phyloP scores from a whole-genome alignment of 1,284 basidiomycete genomes.

The Ustilago bromivora region DNA sequence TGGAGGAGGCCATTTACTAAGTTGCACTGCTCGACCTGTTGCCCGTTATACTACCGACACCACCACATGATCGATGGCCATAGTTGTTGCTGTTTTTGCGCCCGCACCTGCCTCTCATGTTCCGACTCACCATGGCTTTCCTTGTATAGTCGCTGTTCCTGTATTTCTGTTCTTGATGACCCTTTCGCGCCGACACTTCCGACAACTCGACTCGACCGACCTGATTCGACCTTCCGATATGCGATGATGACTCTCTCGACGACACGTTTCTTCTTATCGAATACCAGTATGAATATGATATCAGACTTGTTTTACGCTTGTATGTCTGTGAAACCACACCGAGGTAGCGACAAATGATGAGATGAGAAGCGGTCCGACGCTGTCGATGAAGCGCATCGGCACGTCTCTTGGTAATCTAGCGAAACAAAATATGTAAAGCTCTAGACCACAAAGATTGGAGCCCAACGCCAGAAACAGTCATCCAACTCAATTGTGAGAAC shows the following conservation, averaged over 20 bases:
- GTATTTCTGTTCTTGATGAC: constrained; percentile 3
- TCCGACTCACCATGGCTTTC: background rate
- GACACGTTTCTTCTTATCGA: constrained; percentile 2
- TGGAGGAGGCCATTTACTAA: constrained; percentile 10
- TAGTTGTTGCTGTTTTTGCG: background rate
- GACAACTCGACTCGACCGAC: background rate
- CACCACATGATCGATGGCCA: constrained; percentile 36
- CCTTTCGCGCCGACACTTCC: constrained; percentile 3
- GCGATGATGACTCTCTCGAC: constrained; percentile 5
- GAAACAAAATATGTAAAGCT: too few relatives aligned
- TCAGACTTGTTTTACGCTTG: background rate
- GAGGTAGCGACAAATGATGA: background rate
- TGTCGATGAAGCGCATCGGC: background rate
- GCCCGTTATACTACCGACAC: background rate
- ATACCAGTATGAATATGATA: constrained; percentile 9
- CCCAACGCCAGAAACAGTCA: too few relatives aligned
- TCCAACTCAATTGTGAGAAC: too few relatives aligned
- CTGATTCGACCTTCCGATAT: background rate
- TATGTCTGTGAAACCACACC: background rate
- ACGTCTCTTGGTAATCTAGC: too few relatives aligned
- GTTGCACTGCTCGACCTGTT: background rate
- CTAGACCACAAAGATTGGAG: too few relatives aligned
- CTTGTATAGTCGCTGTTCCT: background rate
- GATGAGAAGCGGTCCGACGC: background rate
- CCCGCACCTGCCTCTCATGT: constrained; percentile 38